phyloP scores from a whole-genome alignment of 2,329 filamentous ascomycete genomes.

The Penicillium expansum region DNA sequence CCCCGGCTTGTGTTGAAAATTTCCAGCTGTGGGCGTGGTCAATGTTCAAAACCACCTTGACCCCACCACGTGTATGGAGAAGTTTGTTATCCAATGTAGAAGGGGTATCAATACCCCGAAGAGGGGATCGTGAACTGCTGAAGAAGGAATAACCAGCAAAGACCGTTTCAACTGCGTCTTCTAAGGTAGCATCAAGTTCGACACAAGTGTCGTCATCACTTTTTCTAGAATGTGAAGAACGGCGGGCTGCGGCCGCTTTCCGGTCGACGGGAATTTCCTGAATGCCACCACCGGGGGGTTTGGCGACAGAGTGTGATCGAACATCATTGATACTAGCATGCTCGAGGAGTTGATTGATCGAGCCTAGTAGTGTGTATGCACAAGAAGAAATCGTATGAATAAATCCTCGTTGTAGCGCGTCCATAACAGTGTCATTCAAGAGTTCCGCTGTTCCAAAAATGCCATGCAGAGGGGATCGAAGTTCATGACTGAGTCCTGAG shows the following conservation, averaged over 20 bases:
- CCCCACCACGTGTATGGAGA: background rate
- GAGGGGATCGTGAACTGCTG: background rate
- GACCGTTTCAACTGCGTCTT: constrained; percentile 17
- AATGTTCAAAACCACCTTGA: constrained; percentile 16
- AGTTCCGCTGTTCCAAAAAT: constrained; percentile 29
- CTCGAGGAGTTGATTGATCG: constrained; percentile 35
- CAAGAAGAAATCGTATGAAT: constrained; percentile 36
- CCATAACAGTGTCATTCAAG: constrained; percentile 22
- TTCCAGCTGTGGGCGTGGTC: constrained; percentile 8
- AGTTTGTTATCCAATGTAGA: background rate
- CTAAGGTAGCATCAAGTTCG: constrained; percentile 11
- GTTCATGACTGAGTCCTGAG: constrained; percentile 31
- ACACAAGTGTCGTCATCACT: constrained; percentile 6
- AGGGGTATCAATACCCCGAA: background rate
- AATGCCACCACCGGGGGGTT: background rate
- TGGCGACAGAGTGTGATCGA: background rate
- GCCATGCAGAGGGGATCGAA: constrained; percentile 34
- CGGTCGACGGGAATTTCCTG: background rate
- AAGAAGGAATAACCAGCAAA: constrained; percentile 16
- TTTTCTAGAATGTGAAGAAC: background rate
- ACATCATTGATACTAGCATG: constrained; percentile 25
- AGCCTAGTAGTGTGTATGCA: constrained; percentile 41
- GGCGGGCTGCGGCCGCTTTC: background rate
- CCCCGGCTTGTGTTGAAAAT: constrained; percentile 10
- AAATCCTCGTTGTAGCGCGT: constrained; percentile 24